Evolutionary conservation across 1,284 basidiomycete genomes (phyloP).

Genomic region (Meira miltonrushii): DNA sequence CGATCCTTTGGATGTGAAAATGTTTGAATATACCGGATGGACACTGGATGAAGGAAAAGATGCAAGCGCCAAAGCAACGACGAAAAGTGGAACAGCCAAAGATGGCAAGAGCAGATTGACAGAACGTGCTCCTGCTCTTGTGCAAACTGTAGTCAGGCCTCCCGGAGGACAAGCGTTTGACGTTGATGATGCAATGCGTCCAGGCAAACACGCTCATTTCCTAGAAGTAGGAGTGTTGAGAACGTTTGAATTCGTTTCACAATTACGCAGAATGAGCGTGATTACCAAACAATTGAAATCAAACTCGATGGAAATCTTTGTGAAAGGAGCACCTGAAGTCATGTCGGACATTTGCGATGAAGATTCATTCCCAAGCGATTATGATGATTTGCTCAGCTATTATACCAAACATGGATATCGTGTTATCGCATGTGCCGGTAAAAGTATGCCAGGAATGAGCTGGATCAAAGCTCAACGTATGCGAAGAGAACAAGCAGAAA

Average conservation of each 20-base stretch:
- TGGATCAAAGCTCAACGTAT: slow-evolving; percentile 98
- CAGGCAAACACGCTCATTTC: slow-evolving; percentile 85
- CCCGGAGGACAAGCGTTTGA: slow-evolving; percentile 83
- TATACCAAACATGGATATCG: slow-evolving; percentile 96
- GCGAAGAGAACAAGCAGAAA: slow-evolving; percentile 93
- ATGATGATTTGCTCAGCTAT: slow-evolving; percentile 91
- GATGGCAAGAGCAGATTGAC: slow-evolving; percentile 54
- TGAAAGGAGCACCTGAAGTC: slow-evolving; percentile 96
- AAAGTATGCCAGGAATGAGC: slow-evolving; percentile 83
- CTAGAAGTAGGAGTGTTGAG: slow-evolving; percentile 87
- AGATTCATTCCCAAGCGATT: slow-evolving; percentile 70
- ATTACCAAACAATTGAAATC: slow-evolving; percentile 93
- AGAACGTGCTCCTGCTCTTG: slow-evolving; percentile 77
- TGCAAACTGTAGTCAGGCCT: slow-evolving; percentile 93
- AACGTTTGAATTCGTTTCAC: slow-evolving; percentile 93
- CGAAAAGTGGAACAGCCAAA: slow-evolving; percentile 43
- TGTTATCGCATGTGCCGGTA: slow-evolving; percentile 96
- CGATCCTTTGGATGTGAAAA: slow-evolving; percentile 84
- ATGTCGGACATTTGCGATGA: slow-evolving; percentile 78
- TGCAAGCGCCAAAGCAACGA: slow-evolving; percentile 30
- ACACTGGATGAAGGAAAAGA: slow-evolving; percentile 75
- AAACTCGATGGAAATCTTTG: slow-evolving; percentile 91
- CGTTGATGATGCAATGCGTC: slow-evolving; percentile 79
- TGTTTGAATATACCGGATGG: slow-evolving; percentile 93
- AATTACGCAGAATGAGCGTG: slow-evolving; percentile 91